Evolutionary conservation across 2,329 filamentous ascomycete species (phyloP), one percentile per base, ranked within the genome.

Genomic region (Cyanodermella asteris): DNA sequence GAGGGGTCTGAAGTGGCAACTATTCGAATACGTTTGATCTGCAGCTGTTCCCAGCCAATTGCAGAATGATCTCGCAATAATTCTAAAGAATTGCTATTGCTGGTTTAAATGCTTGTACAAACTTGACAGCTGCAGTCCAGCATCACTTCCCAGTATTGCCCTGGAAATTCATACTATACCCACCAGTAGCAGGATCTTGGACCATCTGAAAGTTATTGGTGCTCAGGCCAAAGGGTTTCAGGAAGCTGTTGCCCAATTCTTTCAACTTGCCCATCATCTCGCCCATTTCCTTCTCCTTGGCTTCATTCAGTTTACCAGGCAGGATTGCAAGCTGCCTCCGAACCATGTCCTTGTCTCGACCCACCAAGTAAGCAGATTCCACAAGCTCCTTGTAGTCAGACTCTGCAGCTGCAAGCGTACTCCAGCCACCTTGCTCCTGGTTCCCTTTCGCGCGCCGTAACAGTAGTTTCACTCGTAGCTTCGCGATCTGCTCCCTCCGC

Each of bases 231-330:
- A 94, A 94, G 1, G 84, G 84, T 44, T 76, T 91, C 25, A 97
- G 46, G 10, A 97, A 67, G 2, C 81, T 80, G 43, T 97, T 91
- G 0, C 87, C 87, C 31, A 97, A 54, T 49, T 73, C 70, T 44
- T 91, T 93, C 38, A 97, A 51, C 53, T 94, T 93, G 11, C 74
- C 77, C 81, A 91, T 91, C 81, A 94, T 93, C 51, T 97, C 84
- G 3, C 64, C 72, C 64, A 87, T 78, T 50, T 97, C 87, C 37
- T 62, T 64, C 41, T 91, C 73, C 50, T 81, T 78, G 2, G 82
- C 81, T 11, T 63, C 64, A 34, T 84, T 76, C 24, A 80, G 62
- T 32, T 61, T 59, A 2, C 61, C 53, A 2, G 78, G 77, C 19
- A 94, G 49, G 13, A 56, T 52, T 9, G 56, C 48, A 30, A 90